phyloP scores from a whole-genome alignment of 1,284 basidiomycete genomes.

The Leccinum angustisporum region DNA sequence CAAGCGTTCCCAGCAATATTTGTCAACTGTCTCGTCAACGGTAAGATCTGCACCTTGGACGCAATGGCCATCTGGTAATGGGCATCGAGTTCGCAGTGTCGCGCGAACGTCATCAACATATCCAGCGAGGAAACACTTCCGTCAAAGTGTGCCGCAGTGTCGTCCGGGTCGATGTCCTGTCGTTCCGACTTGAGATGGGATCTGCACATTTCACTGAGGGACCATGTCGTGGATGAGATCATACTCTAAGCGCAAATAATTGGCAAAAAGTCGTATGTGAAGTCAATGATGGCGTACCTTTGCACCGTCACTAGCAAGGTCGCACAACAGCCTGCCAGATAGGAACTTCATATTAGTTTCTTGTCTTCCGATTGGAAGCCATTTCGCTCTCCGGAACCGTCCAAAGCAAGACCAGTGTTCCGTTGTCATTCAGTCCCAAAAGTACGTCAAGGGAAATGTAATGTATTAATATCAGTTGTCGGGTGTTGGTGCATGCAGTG shows the following conservation, averaged over 20 bases:
- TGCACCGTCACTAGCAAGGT: slow-evolving; percentile 91
- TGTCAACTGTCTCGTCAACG: slow-evolving; percentile 91
- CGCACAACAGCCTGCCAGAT: slow-evolving; percentile 86
- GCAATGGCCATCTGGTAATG: slow-evolving; percentile 97
- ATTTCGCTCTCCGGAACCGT: slow-evolving; percentile 84
- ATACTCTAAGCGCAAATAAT: slow-evolving; percentile 60
- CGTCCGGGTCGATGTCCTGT: slow-evolving; percentile 95
- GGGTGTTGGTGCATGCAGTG: too few species aligned
- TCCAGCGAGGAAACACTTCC: slow-evolving; percentile 78
- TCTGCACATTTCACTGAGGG: slow-evolving; percentile 93
- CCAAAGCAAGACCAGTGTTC: slow-evolving; percentile 95
- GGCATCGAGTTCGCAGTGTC: slow-evolving; percentile 91
- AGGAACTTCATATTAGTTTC: slow-evolving; percentile 85
- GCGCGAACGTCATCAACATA: slow-evolving; percentile 82
- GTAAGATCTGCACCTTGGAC: slow-evolving; percentile 85
- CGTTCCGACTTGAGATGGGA: slow-evolving; percentile 85
- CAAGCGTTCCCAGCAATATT: slow-evolving; percentile 98
- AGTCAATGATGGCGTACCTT: slow-evolving; percentile 57
- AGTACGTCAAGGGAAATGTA: slow-evolving; percentile 73
- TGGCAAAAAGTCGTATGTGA: neutral
- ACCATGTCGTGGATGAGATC: slow-evolving; percentile 97
- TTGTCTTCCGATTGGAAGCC: slow-evolving; percentile 81
- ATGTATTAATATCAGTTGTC: too few species aligned
- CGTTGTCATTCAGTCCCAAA: slow-evolving; percentile 85
- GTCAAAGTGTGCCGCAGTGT: slow-evolving; percentile 91